phyloP scores from a whole-genome alignment of 805 yeast genomes.

The Candida anglica region DNA sequence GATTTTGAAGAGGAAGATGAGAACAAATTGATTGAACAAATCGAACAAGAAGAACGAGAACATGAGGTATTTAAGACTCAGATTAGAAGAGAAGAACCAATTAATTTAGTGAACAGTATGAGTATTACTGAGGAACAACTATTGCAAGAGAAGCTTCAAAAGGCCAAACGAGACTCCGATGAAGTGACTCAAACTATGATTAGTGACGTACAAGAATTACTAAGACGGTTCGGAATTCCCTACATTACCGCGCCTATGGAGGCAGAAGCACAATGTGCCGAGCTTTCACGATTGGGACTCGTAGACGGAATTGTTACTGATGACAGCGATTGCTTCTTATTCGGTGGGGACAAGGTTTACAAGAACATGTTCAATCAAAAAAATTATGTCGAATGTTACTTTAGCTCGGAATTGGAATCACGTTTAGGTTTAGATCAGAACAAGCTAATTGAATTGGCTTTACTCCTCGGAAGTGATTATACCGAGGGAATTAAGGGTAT shows the following conservation, averaged over 20 bases:
- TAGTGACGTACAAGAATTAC: slow-evolving; percentile 82
- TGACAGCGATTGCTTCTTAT: slow-evolving; percentile 93
- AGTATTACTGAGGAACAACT: slow-evolving; percentile 42
- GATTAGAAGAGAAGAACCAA: slow-evolving; percentile 18
- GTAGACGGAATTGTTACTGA: slow-evolving; percentile 97
- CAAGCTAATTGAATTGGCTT: slow-evolving; percentile 75
- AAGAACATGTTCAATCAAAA: slow-evolving; percentile 94
- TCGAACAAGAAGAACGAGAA: slow-evolving; percentile 69
- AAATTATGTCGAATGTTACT: slow-evolving; percentile 84
- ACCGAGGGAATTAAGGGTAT: slow-evolving; percentile 90
- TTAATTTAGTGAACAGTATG: slow-evolving; percentile 21
- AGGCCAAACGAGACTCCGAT: slow-evolving; percentile 83
- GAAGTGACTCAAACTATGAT: slow-evolving; percentile 86
- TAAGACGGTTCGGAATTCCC: slow-evolving; percentile 89
- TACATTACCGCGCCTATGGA: slow-evolving; percentile 96
- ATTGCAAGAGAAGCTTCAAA: slow-evolving; percentile 58
- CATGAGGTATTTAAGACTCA: slow-evolving; percentile 55
- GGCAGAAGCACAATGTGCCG: slow-evolving; percentile 98
- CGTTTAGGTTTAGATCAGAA: slow-evolving; percentile 63
- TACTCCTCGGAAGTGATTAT: slow-evolving; percentile 88
- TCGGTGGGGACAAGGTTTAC: slow-evolving; percentile 83
- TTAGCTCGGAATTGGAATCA: slow-evolving; percentile 49
- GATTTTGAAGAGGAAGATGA: slow-evolving; percentile 80
- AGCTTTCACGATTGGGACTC: slow-evolving; percentile 56
- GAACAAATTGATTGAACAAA: slow-evolving; percentile 54